These are phyloP conservation scores for Leucocoprinus leucothites DNA, from an alignment of 768 basidiomycete species.

Conservation along the genomic window DNA sequence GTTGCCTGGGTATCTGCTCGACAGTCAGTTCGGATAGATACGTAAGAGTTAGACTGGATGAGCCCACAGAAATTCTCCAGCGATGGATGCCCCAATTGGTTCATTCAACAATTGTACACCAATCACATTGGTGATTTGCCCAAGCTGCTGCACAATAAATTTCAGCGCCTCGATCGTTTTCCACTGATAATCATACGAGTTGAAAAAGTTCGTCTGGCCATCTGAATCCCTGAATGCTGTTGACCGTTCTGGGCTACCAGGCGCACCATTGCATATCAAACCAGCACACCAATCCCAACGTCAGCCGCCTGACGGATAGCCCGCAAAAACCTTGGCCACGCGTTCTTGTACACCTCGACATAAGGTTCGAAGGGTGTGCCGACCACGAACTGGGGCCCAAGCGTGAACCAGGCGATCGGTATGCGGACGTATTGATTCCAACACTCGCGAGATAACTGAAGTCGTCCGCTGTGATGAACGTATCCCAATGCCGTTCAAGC, in stretches of 20 bases:
- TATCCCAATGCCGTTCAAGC: conserved; percentile 77
- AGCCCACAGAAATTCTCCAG: conserved; percentile 45
- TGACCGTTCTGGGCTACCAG: conserved; percentile 77
- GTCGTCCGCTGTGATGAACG: conserved; percentile 63
- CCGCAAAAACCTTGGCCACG: too few relatives aligned
- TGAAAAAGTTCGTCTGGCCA: conserved; percentile 46
- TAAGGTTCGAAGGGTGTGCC: conserved; percentile 65
- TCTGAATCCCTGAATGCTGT: conserved; percentile 68
- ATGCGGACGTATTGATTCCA: conserved; percentile 70
- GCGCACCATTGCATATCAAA: conserved; percentile 73
- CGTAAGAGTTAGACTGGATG: conserved; percentile 2
- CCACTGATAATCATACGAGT: conserved; percentile 37
- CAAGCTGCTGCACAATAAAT: conserved; percentile 38
- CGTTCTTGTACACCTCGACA: conserved; percentile 47
- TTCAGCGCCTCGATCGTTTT: conserved; percentile 51
- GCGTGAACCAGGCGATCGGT: conserved; percentile 60
- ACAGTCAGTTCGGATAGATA: conserved; percentile 9
- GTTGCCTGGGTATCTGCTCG: conserved; percentile 49
- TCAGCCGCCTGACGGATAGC: too few relatives aligned
- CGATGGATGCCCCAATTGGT: conserved; percentile 42
- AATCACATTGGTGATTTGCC: conserved; percentile 48
- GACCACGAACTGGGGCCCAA: conserved; percentile 51
- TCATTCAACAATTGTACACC: conserved; percentile 64
- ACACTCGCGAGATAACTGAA: conserved; percentile 60
- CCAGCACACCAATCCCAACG: conserved; percentile 69